Base-by-base conservation (phyloP, 2,329 filamentous ascomycete genomes). In the Colletotrichum orbiculare region DNA sequence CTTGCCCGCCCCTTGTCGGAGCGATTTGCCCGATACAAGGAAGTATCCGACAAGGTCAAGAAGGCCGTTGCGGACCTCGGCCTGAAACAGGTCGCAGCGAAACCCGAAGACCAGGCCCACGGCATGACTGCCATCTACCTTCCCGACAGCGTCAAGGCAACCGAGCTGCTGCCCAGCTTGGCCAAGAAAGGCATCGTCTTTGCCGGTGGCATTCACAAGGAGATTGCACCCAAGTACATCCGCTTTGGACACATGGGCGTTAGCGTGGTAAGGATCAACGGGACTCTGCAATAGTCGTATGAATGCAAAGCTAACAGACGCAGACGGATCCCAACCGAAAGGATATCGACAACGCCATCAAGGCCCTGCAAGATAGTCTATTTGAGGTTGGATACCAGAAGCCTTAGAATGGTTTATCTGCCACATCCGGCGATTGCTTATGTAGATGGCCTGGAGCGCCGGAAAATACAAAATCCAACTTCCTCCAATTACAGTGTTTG, bases 221-320 rank as follows among this genome's bases (percentile, higher is more conserved):
- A 96, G 77, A 97, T 97, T 77, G 94, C 92, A 3, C 83, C 91
- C 68, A 96, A 92, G 82, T 99, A 99, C 78, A 92, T 99, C 71
- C 89, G 96, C 35, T 96, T 99, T 73, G 96, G 96, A 47, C 96
- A 98, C 78, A 99, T 99, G 96, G 96, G 96, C 71, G 93, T 98
- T 68, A 96, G 91, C 75, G 91, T 94, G 71, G 88, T 89, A 80
- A 81, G 87, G 84, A 45, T 7, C 13, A 15, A 37, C 17, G 4
- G 34, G 15, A 12, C 17, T 8, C 25, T 11, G 15, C 11, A 37
- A 35, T n/a, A 33, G 43, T 54, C 43, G 41, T 9, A 57, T 10
- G 41, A 8, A 61, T 70, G 56, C 75, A 74, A 68, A 73, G 60
- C 39, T 47, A 43, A 69, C 58, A 2, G 10, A 35, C 17, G 65